Base-by-base conservation (phyloP, 2,329 filamentous ascomycete species). In the Phoma herbarum region DNA sequence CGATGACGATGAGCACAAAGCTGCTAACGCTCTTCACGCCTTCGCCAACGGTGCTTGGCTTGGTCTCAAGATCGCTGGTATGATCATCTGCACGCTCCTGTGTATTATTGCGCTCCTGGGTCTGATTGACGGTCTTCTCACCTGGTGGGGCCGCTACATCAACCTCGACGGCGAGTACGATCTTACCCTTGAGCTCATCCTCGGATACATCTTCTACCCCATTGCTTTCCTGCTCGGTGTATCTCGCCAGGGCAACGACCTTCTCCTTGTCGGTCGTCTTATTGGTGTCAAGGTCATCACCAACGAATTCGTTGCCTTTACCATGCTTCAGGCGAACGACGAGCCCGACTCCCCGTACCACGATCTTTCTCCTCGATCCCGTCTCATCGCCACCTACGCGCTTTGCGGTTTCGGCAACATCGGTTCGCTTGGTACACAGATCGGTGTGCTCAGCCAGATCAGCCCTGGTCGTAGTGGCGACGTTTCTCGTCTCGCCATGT, bases 201-300 rank as follows among this genome's bases (percentile, higher is more conserved):
- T 93, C 20, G 89, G 90, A 16, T 95, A 95, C 77, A 57, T 92
- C 62, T 88, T 91, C 74, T 94, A 90, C 75, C 91, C 91, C 0
- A 80, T 94, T 41, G 85, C 91, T 1, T 94, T 92, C 82, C 77
- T 96, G n/a, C 84, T 96, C 6, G 92, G 92, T 63, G 91, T 96
- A 14, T 88, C 88, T 22, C 84, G 88, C 57, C 51, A 75, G 35
- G 80, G 83, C 44, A 79, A 80, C 5, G 84, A 85, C 48, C 78
- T 96, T 1, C 84, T 91, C 56, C 86, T 86, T 50, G 93, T 97
- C 39, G 87, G 85, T 33, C 85, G 90, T 69, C 84, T 97, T 41
- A 95, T 96, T 63, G 92, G 91, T 53, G 83, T 90, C 69, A 97
- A 97, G 81, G 83, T 97, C 69, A 88, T 97, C 72, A 88, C 89